Base-by-base conservation (phyloP, 2,329 filamentous ascomycete species). In the Fusarium albosuccineum region DNA sequence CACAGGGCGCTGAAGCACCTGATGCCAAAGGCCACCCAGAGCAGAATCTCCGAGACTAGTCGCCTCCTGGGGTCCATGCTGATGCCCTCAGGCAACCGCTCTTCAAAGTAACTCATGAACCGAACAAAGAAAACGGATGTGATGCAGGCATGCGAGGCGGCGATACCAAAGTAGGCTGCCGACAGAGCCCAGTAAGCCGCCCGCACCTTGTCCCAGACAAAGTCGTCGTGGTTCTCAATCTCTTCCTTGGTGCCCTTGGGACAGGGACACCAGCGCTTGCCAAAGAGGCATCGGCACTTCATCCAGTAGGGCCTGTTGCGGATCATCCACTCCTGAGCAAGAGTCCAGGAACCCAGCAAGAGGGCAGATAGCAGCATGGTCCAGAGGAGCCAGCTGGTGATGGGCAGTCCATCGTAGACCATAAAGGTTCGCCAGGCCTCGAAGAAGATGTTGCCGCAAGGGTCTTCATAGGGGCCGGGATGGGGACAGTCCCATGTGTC, bases 231-330 rank as follows among this genome's bases (percentile, higher is more conserved):
- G 26, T 70, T 66, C 54, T 70, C 72, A 27, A 74, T 67, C 30
- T 74, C 70, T 22, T 74, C 72, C 42, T 62, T 72, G 34, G 70
- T 70, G n/a, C 70, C 72, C 2, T 62, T 66, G 1, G 72, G 72
- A 11, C 62, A 67, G 29, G 68, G 69, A 16, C 72, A 74, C 55
- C 57, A 72, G 13, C 70, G 65, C 54, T 74, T 74, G 33, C 67
- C 62, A n/a, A 72, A 42, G n/a, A 73, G 29, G 53, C 72, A 74
- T 1, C 66, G 66, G 6, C 72, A 74, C 33, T 58, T 70, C 60
- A 74, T 67, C 72, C 70, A 74, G 45, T 67, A 66, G 30, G 72
- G 72, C 30, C 62, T 66, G 40, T 74, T 70, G n/a, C 52, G 68
- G 34, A 74, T 74, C 49, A 67, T 55, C 70, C 70, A 73, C 37